phyloP scores from a whole-genome alignment of 129 eudicot species.

The Lactuca saligna region DNA sequence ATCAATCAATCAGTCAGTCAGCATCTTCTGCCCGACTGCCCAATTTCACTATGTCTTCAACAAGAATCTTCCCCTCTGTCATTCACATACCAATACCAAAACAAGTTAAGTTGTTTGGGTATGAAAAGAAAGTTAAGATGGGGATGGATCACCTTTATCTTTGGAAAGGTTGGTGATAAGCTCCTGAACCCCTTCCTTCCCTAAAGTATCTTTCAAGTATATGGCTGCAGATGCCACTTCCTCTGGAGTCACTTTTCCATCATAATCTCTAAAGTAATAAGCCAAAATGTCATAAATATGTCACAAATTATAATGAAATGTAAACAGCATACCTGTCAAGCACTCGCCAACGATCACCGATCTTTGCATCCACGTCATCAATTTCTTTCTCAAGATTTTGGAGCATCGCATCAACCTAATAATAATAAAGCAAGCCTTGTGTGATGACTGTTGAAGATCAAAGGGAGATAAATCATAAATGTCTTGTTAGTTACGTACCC shows the following conservation, averaged over 20 bases:
- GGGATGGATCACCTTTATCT: constrained; percentile 46
- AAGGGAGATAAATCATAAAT: not conserved
- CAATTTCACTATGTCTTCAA: constrained; percentile 86
- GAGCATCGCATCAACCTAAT: constrained; percentile 73
- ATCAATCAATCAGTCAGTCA: constrained; percentile 12
- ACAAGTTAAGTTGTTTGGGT: too few species aligned
- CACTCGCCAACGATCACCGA: constrained; percentile 66
- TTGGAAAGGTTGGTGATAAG: constrained; percentile 70
- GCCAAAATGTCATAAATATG: not conserved
- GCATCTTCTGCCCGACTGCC: constrained; percentile 61
- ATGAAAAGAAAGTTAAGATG: too few species aligned
- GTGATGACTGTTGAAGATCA: too few species aligned
- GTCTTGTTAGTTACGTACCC: constrained; percentile 19
- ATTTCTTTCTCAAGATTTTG: constrained; percentile 76
- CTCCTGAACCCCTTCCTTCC: constrained; percentile 63
- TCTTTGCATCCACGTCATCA: constrained; percentile 72
- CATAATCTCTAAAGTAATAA: constrained; percentile 49
- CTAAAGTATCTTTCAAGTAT: constrained; percentile 67
- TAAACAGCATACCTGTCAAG: constrained; percentile 51
- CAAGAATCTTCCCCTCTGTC: constrained; percentile 96
- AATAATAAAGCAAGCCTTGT: not conserved
- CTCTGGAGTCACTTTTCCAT: constrained; percentile 78
- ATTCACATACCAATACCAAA: not conserved
- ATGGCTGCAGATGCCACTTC: constrained; percentile 79
- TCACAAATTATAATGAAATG: too few species aligned